Conservation (phyloP, 1,284 basidiomycete species). For the Athelia sp. region DNA sequence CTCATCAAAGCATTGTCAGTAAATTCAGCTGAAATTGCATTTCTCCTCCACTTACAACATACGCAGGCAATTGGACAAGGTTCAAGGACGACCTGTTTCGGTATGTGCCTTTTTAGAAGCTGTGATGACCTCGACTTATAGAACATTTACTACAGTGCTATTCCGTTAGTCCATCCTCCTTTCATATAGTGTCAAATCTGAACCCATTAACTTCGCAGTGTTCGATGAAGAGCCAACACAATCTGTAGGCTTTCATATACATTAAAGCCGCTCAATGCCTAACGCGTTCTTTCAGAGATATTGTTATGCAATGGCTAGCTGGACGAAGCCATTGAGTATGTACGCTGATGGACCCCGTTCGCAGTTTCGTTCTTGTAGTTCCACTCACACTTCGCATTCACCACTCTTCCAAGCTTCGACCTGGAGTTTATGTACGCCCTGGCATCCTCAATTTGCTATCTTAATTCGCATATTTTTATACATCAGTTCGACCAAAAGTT, state of each 20-base stretch:
- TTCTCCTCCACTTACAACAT: conserved; percentile 2
- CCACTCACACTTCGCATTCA: too few relatives aligned
- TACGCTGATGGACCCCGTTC: too few relatives aligned
- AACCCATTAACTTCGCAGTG: conserved; percentile 44
- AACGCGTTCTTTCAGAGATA: conserved; percentile 61
- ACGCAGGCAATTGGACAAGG: conserved; percentile 72
- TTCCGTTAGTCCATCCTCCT: conserved; percentile 46
- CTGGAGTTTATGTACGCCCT: too few relatives aligned
- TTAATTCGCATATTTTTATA: too few relatives aligned
- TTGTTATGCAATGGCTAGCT: conserved; percentile 70
- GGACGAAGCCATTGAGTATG: conserved; percentile 50
- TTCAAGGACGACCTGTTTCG: conserved; percentile 80
- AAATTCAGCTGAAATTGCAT: conserved; percentile 6
- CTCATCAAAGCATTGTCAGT: conserved; percentile 79
- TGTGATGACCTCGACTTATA: neutral
- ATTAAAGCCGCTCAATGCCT: neutral
- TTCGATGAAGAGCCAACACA: conserved; percentile 93
- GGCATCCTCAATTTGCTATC: too few relatives aligned
- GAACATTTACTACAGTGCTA: conserved; percentile 53
- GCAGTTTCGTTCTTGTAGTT: too few relatives aligned
- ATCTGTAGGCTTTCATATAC: conserved; percentile 51
- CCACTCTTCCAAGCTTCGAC: too few relatives aligned
- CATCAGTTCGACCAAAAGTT: too few relatives aligned
- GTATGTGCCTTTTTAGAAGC: conserved; percentile 42
- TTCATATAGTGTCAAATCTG: conserved; percentile 11